Conservation (phyloP, 2,329 filamentous ascomycete species). For the Dactylellina sp. region DNA sequence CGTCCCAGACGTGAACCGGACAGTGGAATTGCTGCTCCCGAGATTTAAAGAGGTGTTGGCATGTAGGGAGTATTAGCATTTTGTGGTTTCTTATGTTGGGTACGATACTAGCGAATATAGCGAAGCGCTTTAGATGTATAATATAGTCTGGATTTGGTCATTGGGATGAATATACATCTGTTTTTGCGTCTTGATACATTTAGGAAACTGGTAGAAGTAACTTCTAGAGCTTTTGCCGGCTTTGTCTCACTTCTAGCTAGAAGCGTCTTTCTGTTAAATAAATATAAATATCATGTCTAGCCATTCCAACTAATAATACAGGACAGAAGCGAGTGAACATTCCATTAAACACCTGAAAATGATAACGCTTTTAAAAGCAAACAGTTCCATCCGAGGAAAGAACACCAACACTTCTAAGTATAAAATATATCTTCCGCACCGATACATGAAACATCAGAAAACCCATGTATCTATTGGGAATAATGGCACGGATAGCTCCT, state of each 20-base stretch:
- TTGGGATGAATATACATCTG: background rate
- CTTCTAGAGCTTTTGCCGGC: too few relatives aligned
- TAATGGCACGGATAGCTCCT: too few relatives aligned
- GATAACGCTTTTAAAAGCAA: slow-evolving; percentile 23
- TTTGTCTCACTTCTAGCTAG: too few relatives aligned
- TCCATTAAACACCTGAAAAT: slow-evolving; percentile 35
- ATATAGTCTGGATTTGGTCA: slow-evolving; percentile 3
- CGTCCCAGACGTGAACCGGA: slow-evolving; percentile 65
- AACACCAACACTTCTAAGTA: background rate
- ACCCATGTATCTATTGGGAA: too few relatives aligned
- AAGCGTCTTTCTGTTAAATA: too few relatives aligned
- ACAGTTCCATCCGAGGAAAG: background rate
- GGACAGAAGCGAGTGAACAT: slow-evolving; percentile 6
- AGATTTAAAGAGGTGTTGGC: slow-evolving; percentile 64
- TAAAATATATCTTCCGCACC: too few relatives aligned
- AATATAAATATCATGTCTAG: slow-evolving; percentile 3
- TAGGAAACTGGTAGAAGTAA: background rate
- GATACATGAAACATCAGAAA: background rate
- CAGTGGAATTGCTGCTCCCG: slow-evolving; percentile 64
- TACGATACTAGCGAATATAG: slow-evolving; percentile 1
- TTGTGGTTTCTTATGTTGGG: background rate
- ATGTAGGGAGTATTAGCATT: slow-evolving; percentile 20
- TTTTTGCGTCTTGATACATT: too few relatives aligned
- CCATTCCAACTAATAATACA: slow-evolving; percentile 17
- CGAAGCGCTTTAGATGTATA: background rate